Percentiles rank a stretch among this genome's conserved stretches.
Conservation (phyloP, 106 monocot species). For the Phalaenopsis equestris region DNA sequence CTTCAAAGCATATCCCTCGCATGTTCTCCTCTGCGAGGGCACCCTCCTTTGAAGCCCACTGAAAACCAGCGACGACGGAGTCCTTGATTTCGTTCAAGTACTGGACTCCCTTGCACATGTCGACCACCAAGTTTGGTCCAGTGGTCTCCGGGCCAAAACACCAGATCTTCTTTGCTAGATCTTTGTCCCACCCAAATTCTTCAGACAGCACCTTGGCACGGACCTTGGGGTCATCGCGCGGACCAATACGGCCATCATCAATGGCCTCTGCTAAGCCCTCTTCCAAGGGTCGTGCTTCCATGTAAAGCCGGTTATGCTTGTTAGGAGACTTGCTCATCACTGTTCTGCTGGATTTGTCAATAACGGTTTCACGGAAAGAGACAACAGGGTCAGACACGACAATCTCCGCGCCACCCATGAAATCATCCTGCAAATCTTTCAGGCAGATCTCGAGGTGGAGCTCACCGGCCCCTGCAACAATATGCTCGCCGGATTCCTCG, state of each 20-base stretch:
- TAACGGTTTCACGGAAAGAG: slow-evolving; percentile 26
- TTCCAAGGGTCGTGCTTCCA: slow-evolving; percentile 32
- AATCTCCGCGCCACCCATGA: slow-evolving; percentile 30
- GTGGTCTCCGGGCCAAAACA: slow-evolving; percentile 48
- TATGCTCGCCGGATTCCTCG: slow-evolving; percentile 29
- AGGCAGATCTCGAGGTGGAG: slow-evolving; percentile 27
- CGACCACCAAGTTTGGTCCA: slow-evolving; percentile 39
- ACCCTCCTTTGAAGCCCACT: slow-evolving; percentile 50
- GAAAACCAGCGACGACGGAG: slow-evolving; percentile 44
- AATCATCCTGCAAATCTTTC: slow-evolving; percentile 23
- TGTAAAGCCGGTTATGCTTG: slow-evolving; percentile 33
- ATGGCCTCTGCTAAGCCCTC: slow-evolving; percentile 36
- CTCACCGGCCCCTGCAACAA: slow-evolving; percentile 26
- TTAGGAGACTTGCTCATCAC: slow-evolving; percentile 31
- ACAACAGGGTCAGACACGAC: slow-evolving; percentile 17
- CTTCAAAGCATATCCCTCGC: slow-evolving; percentile 41
- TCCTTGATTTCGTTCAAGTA: slow-evolving; percentile 48
- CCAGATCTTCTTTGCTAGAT: slow-evolving; percentile 47
- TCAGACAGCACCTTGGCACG: slow-evolving; percentile 30
- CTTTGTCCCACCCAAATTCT: slow-evolving; percentile 50
- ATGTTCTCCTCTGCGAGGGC: slow-evolving; percentile 42
- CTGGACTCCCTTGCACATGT: slow-evolving; percentile 51
- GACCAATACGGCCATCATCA: slow-evolving; percentile 34
- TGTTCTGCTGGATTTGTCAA: slow-evolving; percentile 20
- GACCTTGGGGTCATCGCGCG: slow-evolving; percentile 34